Base-by-base conservation (phyloP, 805 yeast genomes). In the Metschnikowia borealis region DNA sequence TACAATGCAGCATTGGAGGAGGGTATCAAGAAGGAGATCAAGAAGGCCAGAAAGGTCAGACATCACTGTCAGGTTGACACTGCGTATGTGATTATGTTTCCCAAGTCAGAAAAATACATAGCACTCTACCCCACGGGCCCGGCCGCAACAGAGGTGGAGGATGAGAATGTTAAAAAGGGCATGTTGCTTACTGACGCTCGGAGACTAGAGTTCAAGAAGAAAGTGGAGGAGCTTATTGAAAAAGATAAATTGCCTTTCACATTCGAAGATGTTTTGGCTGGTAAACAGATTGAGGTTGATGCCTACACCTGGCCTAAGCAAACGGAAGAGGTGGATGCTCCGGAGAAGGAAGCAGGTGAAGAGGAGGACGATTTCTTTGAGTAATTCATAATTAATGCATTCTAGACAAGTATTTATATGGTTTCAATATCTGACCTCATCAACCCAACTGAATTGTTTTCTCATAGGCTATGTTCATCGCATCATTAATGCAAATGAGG, bases 21-120 rank as follows among this genome's bases (percentile, higher is more conserved):
- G 7, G 73, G 63, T 13, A 71, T 64, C 18, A 67, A 65, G 50
- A 72, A 71, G 49, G 70, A 67, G 39, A 68, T 67, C 48, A 73
- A 69, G 59, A 76, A 69, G 58, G 70, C 77, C 11, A 75, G 79
- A 57, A 80, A 78, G 54, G 73, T 72, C 38, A 62, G 87, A 37
- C 66, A 65, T 46, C 83, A 84, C 55, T 70, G 81, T 49, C 85
- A 84, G 59, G 68, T 83, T 7, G 96, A 90, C 59, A 68, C 85
- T 26, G 87, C 87, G 32, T 91, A 91, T 64, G 82, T 84, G 11
- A 76, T 83, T 15, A 77, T 85, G 62, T 91, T 82, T 72, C 97
- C 98, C 33, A 82, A 79, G 61, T 79, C 83, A 46, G 83, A 81
- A 60, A 90, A 89, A 68, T 91, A 91, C 65, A 79, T 88, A 34